Percentiles rank a stretch among this genome's conserved stretches.
Evolutionary conservation across 345 rosid species (phyloP).

Genomic region (Anacardium occidentale): DNA sequence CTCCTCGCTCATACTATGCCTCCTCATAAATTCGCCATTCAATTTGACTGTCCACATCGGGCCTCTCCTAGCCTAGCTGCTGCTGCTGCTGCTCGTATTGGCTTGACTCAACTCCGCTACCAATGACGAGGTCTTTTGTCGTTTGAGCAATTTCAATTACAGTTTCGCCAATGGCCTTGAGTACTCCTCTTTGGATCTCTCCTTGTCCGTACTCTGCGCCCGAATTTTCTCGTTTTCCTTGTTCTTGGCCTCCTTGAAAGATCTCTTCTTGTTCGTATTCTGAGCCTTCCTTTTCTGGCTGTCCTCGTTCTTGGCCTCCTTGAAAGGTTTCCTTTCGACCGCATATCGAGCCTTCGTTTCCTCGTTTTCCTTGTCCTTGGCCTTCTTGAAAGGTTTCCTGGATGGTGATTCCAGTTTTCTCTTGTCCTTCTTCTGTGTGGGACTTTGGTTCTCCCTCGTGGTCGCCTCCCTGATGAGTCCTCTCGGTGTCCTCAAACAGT

Average conservation of each 20-base stretch:
- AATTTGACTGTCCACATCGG: background rate
- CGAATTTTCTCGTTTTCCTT: background rate
- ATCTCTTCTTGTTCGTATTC: conserved; percentile 1
- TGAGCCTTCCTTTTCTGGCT: background rate
- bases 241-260: background rate
- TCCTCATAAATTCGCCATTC: too few relatives aligned
- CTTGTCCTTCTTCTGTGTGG: conserved; percentile 21
- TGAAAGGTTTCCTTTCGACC: background rate
- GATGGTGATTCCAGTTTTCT: conserved; percentile 7
- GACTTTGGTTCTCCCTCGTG: conserved; percentile 20
- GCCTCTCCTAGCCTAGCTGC: too few relatives aligned
- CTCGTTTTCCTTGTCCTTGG: background rate
- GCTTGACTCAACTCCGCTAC: conserved; percentile 18
- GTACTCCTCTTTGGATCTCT: conserved; percentile 25
- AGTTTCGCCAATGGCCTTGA: conserved; percentile 76
- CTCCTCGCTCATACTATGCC: background rate
- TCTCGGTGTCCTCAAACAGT: conserved; percentile 20
- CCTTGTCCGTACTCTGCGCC: background rate
- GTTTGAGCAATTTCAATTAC: conserved; percentile 64
- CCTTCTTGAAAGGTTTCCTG: conserved; percentile 1
- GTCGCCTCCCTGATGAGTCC: conserved; percentile 22
- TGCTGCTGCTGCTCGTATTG: background rate
- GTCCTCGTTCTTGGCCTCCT: conserved; percentile 12
- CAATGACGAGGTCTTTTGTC: conserved; percentile 51
- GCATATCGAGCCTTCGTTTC: background rate